Conservation (phyloP, 2,329 filamentous ascomycete genomes). For the Fusarium sp. region DNA sequence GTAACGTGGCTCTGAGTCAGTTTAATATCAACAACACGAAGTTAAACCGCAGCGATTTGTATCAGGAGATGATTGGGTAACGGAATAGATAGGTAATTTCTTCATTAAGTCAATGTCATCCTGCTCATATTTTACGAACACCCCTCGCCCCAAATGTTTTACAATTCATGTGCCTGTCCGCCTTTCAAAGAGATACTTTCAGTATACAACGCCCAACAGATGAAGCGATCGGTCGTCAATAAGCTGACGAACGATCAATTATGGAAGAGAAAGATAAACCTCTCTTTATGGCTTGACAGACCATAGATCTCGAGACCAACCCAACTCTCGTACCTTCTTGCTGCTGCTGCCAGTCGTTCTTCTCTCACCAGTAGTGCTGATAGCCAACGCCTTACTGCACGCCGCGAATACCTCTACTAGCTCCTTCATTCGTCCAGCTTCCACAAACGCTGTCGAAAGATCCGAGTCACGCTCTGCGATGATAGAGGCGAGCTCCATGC, state of each 20-base stretch:
- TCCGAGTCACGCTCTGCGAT: slow-evolving; percentile 79
- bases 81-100: not conserved
- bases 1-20: slow-evolving; percentile 13
- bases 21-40: not conserved
- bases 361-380: slow-evolving; percentile 66
- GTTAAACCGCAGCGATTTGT: not conserved
- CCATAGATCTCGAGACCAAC: slow-evolving; percentile 74
- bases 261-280: not conserved
- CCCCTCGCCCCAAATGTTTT: slow-evolving; percentile 25
- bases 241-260: not conserved
- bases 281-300: slow-evolving; percentile 56
- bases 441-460: slow-evolving; percentile 72
- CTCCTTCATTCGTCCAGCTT: slow-evolving; percentile 77
- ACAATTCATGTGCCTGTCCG: slow-evolving; percentile 27
- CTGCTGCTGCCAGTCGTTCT: slow-evolving; percentile 61
- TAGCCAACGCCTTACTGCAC: slow-evolving; percentile 77
- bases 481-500: slow-evolving; percentile 84
- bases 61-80: not conserved
- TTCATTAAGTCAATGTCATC: slow-evolving; percentile 17
- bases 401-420: slow-evolving; percentile 80
- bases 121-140: slow-evolving; percentile 17
- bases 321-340: slow-evolving; percentile 71
- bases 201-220: slow-evolving; percentile 29
- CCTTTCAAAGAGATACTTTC: slow-evolving; percentile 16
- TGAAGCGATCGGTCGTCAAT: not conserved